phyloP scores from a whole-genome alignment of 306 rosid species.

The Medicago truncatula region MtrunA17r5.0-ANR NC_053045.1:37162001-37162500 shows the following conservation, averaged over 20 bases:
- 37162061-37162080: constrained; percentile 29
- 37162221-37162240: constrained; percentile 24
- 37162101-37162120: constrained; percentile 62
- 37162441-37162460: neutral
- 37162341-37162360: neutral
- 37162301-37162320: constrained; percentile 6
- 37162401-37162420: constrained; percentile 5
- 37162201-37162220: constrained; percentile 85
- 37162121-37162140: constrained; percentile 99
- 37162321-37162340: constrained; percentile 20
- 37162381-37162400: neutral
- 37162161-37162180: constrained; percentile 99
- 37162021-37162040: constrained; percentile 28
- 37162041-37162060: constrained; percentile 27
- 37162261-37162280: constrained; percentile 2
- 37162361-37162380: constrained; percentile 1
- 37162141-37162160: constrained; percentile 98
- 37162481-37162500: constrained; percentile 19
- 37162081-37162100: constrained; percentile 30
- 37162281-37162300: neutral
- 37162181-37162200: constrained; percentile 96
- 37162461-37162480: neutral
- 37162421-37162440: neutral
- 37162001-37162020: constrained; percentile 30
- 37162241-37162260: neutral